phyloP scores from a whole-genome alignment of 345 rosid species.

The Lumnitzera racemosa region DNA sequence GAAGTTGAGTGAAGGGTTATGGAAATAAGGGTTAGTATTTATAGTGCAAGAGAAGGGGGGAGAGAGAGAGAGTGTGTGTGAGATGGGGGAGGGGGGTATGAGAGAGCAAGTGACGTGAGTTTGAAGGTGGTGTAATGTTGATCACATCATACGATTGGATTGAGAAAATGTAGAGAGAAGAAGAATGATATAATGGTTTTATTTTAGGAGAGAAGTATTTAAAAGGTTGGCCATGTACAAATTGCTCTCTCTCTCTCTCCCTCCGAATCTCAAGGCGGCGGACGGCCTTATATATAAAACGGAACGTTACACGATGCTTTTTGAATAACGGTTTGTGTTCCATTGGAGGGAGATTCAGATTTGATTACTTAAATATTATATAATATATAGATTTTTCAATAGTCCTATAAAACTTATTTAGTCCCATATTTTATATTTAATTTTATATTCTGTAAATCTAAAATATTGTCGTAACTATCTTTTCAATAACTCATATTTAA shows the following conservation, averaged over 20 bases:
- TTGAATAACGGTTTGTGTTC: neutral
- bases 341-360: constrained; percentile 11
- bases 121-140: constrained; percentile 28
- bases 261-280: neutral
- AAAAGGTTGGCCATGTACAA: no score
- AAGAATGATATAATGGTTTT: constrained; percentile 1
- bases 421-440: no score
- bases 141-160: constrained; percentile 9
- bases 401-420: neutral
- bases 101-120: constrained; percentile 33
- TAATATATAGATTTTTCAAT: neutral
- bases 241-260: no score
- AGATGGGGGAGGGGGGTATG: neutral
- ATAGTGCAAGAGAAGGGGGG: no score
- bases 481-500: no score
- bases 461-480: no score
- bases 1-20: no score
- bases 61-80: constrained; percentile 3
- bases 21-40: no score
- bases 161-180: neutral
- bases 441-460: no score
- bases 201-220: neutral
- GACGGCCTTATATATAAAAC: neutral
- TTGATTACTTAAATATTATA: neutral
- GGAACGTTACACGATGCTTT: neutral